These are phyloP conservation scores for Globisporangium barbulae DNA, from an alignment of 352 stramenopile genomes.

Conservation along the genomic window DNA sequence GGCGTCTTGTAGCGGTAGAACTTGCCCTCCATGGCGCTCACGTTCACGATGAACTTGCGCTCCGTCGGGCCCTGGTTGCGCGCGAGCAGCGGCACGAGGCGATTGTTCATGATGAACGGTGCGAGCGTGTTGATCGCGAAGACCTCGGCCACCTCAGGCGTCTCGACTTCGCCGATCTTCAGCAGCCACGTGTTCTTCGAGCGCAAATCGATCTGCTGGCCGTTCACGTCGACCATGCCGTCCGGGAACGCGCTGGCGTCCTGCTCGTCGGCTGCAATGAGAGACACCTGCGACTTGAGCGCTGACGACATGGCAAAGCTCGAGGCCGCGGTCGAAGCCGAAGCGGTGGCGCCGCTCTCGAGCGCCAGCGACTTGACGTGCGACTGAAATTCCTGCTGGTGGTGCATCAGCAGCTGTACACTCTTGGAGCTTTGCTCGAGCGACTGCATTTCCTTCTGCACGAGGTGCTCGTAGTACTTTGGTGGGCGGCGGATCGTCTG, in stretches of 20 bases:
- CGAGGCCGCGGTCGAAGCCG: conserved; percentile 8
- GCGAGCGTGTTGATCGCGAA: conserved; percentile 95
- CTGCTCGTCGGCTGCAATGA: conserved; percentile 73
- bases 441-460: conserved; percentile 79
- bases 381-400: conserved; percentile 75
- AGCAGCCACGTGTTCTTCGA: conserved; percentile 95
- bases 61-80: conserved; percentile 38
- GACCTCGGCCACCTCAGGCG: conserved; percentile 81
- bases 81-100: conserved; percentile 88
- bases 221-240: conserved; percentile 92
- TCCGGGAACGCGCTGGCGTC: conserved; percentile 59
- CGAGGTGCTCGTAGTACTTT: conserved; percentile 92
- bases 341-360: background rate
- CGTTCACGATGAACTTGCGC: conserved; percentile 95
- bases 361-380: conserved; percentile 63
- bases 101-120: conserved; percentile 97
- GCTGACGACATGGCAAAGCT: conserved; percentile 66
- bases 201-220: conserved; percentile 94
- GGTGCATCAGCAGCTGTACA: conserved; percentile 70
- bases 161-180: conserved; percentile 92
- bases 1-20: conserved; percentile 97
- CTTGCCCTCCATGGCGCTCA: conserved; percentile 98
- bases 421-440: conserved; percentile 47
- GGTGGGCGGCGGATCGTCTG: conserved; percentile 94
- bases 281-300: conserved; percentile 77